Evolutionary conservation across 75 land plant species (phyloP).

Genomic region (Picea sitchensis): DNA sequence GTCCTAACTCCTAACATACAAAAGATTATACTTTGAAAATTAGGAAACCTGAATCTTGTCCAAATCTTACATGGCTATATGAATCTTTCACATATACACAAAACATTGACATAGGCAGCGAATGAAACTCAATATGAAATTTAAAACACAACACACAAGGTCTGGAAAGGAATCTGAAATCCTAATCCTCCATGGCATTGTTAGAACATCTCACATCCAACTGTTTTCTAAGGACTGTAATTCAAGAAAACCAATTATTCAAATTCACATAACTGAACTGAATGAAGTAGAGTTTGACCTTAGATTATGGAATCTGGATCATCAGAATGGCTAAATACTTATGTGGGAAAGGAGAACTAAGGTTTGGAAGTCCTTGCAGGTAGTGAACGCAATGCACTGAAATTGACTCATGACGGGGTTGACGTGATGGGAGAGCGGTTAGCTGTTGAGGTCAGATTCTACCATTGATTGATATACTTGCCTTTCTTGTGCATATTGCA

Average conservation of each 20-base stretch:
- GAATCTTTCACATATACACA: too few relatives aligned
- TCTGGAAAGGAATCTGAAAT: background rate
- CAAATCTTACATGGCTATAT: too few relatives aligned
- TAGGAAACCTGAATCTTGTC: too few relatives aligned
- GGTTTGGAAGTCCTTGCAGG: constrained; percentile 36
- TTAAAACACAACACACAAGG: background rate
- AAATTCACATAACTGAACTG: background rate
- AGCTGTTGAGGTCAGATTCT: constrained; percentile 71
- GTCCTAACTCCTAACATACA: too few relatives aligned
- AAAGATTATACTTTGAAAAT: too few relatives aligned
- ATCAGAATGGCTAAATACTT: background rate
- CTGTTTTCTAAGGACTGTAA: background rate
- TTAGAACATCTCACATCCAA: background rate
- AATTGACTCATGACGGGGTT: constrained; percentile 78
- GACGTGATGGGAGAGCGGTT: constrained; percentile 94
- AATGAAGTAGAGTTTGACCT: background rate
- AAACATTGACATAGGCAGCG: too few relatives aligned
- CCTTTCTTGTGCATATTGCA: constrained; percentile 3
- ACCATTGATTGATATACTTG: background rate
- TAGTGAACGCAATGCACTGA: constrained; percentile 60
- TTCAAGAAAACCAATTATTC: background rate
- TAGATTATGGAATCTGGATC: background rate
- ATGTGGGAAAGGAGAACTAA: background rate
- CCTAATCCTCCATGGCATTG: background rate
- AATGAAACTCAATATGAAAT: too few relatives aligned